Base-by-base conservation (phyloP, 768 basidiomycete species). In the Mycena polygramma region DNA sequence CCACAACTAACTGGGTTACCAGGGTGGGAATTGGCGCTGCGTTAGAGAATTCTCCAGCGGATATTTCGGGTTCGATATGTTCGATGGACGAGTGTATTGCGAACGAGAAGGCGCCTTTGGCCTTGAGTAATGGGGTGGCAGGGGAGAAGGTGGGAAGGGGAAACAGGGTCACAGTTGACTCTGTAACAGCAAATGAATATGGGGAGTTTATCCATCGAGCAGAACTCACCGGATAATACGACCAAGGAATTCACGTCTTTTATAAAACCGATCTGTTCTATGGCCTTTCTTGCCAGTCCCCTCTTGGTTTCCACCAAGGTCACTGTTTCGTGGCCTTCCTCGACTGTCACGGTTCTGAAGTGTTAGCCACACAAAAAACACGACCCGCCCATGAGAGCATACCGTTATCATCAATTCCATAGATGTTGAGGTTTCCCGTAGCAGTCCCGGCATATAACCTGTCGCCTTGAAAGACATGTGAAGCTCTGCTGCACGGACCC, bases 241-340 rank as follows among this genome's bases (percentile, higher is more conserved):
- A 95, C 91, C 26, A 99, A 83, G 5, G 94, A 93, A 75, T 95
- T 92, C n/a, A 94, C 87, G 74, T 95, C 94, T 71, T 91, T 91
- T 72, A 98, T 87, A 62, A 91, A 92, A 0, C 92, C 94, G 4
- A 99, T 83, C 77, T 97, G 95, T 64, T 99, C 97, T 51, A 99
- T 93, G 17, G 93, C 84, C 75, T 86, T 89, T 73, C 89, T 83
- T 35, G 89, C 85, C 41, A 95, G 77, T 15, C 80, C 83, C 75
- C 91, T 92, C 88, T 87, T 94, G 37, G 86, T 85, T 75, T 94
- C 93, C 6, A 91, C 81, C 2, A 89, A 79, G 46, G 84, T 82
- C 0, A 85, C 76, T 30, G 58, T 60, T 22, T 77, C 77, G 36
- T 83, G 80, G 39, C 73, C 76, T 22, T 78, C 82, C 51, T 81